Evolutionary conservation across 805 yeast species (phyloP).

Genomic region (Candida manassasensis): DNA sequence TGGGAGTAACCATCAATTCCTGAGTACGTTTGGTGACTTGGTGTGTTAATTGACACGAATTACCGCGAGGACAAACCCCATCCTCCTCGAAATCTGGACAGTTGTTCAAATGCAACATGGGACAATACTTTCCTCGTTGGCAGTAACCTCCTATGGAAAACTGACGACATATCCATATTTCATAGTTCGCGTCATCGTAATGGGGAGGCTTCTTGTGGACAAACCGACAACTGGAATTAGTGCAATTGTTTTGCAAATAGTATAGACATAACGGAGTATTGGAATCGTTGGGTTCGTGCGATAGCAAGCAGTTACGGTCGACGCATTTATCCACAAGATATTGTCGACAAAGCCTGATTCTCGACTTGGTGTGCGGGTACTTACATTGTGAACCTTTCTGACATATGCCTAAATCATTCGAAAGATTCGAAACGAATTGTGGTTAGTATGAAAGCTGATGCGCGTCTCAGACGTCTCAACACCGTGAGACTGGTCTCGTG

Average conservation of each 20-base stretch:
- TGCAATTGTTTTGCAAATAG: conserved; percentile 22
- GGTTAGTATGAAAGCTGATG: conserved; percentile 14
- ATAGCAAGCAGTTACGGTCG: conserved; percentile 45
- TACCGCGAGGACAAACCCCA: conserved; percentile 54
- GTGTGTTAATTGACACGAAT: conserved; percentile 52
- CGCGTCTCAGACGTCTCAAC: too few species aligned
- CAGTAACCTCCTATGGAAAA: conserved; percentile 72
- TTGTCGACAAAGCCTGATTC: conserved; percentile 52
- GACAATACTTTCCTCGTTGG: conserved; percentile 53
- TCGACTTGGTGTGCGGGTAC: conserved; percentile 47
- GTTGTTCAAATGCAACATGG: conserved; percentile 50
- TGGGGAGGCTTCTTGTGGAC: conserved; percentile 44
- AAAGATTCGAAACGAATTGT: conserved; percentile 17
- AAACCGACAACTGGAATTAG: conserved; percentile 49
- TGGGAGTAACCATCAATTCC: conserved; percentile 15
- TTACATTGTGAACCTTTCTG: conserved; percentile 47
- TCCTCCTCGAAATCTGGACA: conserved; percentile 70
- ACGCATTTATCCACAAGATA: conserved; percentile 46
- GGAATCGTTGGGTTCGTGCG: conserved; percentile 54
- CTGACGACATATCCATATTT: conserved; percentile 53
- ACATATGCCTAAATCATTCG: conserved; percentile 44
- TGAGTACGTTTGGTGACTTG: conserved; percentile 24
- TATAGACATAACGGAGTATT: conserved; percentile 45
- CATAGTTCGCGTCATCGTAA: conserved; percentile 36
- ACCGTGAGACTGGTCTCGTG: too few species aligned